Evolutionary conservation across 2,329 filamentous ascomycete genomes (phyloP).

Genomic region (Polychaeton citri): DNA sequence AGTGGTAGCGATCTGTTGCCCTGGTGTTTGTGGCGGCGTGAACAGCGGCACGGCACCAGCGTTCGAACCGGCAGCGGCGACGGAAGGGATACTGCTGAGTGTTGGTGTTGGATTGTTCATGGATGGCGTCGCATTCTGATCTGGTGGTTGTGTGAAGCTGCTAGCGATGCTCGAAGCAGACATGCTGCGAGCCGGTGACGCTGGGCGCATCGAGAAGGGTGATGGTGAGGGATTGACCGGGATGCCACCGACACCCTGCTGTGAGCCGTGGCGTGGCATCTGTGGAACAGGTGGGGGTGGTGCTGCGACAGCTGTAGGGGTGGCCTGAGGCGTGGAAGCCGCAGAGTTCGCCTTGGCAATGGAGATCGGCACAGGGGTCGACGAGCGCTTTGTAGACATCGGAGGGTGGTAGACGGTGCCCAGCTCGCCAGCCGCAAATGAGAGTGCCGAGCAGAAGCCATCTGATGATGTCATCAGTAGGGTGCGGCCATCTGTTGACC

Average conservation of each 20-base stretch:
- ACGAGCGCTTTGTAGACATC: conserved; percentile 28
- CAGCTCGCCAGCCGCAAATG: conserved; percentile 71
- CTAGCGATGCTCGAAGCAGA: conserved; percentile 62
- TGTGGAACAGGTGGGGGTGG: conserved; percentile 2
- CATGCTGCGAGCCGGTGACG: conserved; percentile 73
- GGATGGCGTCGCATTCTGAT: conserved; percentile 24
- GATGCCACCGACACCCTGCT: conserved; percentile 1
- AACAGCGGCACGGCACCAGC: conserved; percentile 53
- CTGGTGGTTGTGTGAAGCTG: conserved; percentile 28
- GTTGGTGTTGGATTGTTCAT: conserved; percentile 22
- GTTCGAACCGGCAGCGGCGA: conserved; percentile 23
- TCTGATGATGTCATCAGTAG: conserved; percentile 95
- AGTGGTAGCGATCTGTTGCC: conserved; percentile 27
- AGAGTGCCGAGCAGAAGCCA: conserved; percentile 87
- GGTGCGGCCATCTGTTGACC: conserved; percentile 67
- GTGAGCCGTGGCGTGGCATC: conserved; percentile 3
- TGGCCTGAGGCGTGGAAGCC: conserved; percentile 29
- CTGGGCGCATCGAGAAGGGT: conserved; percentile 46
- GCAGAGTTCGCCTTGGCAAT: conserved; percentile 22
- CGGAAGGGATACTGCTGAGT: conserved; percentile 19
- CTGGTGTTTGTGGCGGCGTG: conserved; percentile 81
- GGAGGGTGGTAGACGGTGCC: conserved; percentile 62
- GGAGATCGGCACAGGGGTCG: conserved; percentile 27
- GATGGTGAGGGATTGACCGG: conserved; percentile 39
- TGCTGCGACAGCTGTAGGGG: conserved; percentile 12